Conservation (phyloP, 2,329 filamentous ascomycete genomes). For the Pestalotiopsis sp. region DNA sequence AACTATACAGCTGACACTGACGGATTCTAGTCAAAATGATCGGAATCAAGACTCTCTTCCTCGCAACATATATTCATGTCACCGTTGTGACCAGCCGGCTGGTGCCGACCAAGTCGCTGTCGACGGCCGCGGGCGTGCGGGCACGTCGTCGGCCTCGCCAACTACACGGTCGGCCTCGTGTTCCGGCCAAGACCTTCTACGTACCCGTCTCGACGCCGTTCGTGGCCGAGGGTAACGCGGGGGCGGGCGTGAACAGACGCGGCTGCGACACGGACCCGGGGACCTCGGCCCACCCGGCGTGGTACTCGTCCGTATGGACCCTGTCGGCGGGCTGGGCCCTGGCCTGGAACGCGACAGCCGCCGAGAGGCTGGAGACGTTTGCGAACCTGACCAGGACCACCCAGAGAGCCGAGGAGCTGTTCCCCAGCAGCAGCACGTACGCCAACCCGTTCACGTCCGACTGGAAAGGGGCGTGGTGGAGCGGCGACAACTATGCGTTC, state of each 20-base stretch:
- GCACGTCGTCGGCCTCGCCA: constrained; percentile 19
- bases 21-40: neutral
- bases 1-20: neutral
- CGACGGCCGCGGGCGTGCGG: constrained; percentile 18
- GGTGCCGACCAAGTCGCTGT: constrained; percentile 20
- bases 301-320: constrained; percentile 24
- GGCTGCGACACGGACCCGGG: neutral
- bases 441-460: constrained; percentile 36
- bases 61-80: neutral
- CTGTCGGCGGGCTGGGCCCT: constrained; percentile 17
- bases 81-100: constrained; percentile 16
- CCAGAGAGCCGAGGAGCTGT: constrained; percentile 18
- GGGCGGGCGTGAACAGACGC: neutral
- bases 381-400: constrained; percentile 18
- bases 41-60: neutral
- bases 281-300: constrained; percentile 24
- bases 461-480: constrained; percentile 38
- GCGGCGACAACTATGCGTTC: constrained; percentile 33
- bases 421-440: constrained; percentile 36
- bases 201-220: constrained; percentile 23
- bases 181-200: constrained; percentile 22
- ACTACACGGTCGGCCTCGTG: constrained; percentile 9
- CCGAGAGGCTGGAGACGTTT: constrained; percentile 20
- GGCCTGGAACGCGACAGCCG: constrained; percentile 21
- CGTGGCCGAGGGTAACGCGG: constrained; percentile 13